phyloP scores from a whole-genome alignment of 2,329 filamentous ascomycete species.

The Nemania sp. region DNA sequence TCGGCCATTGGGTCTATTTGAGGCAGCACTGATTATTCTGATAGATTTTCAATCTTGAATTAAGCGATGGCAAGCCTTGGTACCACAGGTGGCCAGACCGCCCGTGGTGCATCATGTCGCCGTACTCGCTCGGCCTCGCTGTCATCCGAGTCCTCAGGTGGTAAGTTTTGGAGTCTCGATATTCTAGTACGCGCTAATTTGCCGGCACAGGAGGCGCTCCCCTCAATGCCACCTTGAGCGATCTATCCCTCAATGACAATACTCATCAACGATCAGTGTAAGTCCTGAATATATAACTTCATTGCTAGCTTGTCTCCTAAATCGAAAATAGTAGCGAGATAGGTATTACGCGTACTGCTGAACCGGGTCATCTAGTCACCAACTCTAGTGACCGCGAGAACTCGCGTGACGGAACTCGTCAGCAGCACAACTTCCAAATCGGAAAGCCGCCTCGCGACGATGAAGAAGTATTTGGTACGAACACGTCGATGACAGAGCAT shows the following conservation, averaged over 20 bases:
- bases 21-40: conserved; percentile 1
- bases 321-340: conserved; percentile 30
- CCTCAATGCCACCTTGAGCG: conserved; percentile 30
- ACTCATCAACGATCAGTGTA: conserved; percentile 35
- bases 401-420: conserved; percentile 11
- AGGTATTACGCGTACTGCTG: conserved; percentile 12
- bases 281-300: neutral
- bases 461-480: conserved; percentile 35
- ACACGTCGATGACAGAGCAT: conserved; percentile 19
- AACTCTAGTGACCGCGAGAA: conserved; percentile 12
- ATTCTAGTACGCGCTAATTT: conserved; percentile 18
- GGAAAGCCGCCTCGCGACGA: conserved; percentile 36
- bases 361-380: neutral
- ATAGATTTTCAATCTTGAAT: conserved; percentile 4
- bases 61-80: conserved; percentile 32
- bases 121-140: conserved; percentile 35
- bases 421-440: conserved; percentile 35
- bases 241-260: conserved; percentile 26
- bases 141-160: conserved; percentile 38
- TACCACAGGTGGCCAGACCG: conserved; percentile 4
- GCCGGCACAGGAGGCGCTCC: conserved; percentile 30
- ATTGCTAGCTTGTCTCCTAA: conserved; percentile 10
- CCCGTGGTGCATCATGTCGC: conserved; percentile 8
- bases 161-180: conserved; percentile 13
- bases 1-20: too few species aligned